Evolutionary conservation across 1,139 yeast species (phyloP).

Genomic region (Wickerhamiella pararugosa): DNA sequence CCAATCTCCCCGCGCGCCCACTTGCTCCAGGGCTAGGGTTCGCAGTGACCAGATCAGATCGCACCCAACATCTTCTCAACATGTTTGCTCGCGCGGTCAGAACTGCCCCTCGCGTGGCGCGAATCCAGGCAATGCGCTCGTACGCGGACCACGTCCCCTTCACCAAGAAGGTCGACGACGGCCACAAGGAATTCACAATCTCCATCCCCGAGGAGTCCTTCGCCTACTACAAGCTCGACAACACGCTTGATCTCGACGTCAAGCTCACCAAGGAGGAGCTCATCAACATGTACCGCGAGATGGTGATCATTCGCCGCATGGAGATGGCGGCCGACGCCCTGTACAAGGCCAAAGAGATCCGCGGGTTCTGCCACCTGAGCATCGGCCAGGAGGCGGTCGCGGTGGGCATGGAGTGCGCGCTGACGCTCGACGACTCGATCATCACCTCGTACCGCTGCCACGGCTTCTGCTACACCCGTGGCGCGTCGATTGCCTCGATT

Average conservation of each 20-base stretch:
- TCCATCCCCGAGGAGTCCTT: conserved; percentile 68
- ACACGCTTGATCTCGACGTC: conserved; percentile 35
- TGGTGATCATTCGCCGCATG: conserved; percentile 86
- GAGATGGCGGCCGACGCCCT: conserved; percentile 98
- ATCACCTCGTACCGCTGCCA: conserved; percentile 98
- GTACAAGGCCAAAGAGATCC: conserved; percentile 93
- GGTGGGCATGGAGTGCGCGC: conserved; percentile 91
- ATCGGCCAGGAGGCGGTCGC: conserved; percentile 99
- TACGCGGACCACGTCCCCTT: no score
- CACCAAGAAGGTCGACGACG: no score
- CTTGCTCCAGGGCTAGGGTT: no score
- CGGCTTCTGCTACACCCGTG: conserved; percentile 94
- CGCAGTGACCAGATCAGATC: no score
- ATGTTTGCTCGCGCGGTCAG: no score
- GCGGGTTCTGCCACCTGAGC: conserved; percentile 98
- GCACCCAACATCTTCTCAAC: no score
- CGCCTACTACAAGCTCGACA: conserved; percentile 64
- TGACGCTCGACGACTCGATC: conserved; percentile 66
- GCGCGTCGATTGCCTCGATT: conserved; percentile 78
- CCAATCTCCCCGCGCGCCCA: no score
- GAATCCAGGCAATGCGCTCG: no score
- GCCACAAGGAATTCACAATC: conserved; percentile 18
- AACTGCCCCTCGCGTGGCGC: no score
- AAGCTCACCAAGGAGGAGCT: conserved; percentile 68
- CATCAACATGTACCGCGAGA: conserved; percentile 90